Evolutionary conservation across 441 rosid genomes (phyloP), one percentile per base, ranked within the genome.

Genomic region (Erodium trifolium): DNA sequence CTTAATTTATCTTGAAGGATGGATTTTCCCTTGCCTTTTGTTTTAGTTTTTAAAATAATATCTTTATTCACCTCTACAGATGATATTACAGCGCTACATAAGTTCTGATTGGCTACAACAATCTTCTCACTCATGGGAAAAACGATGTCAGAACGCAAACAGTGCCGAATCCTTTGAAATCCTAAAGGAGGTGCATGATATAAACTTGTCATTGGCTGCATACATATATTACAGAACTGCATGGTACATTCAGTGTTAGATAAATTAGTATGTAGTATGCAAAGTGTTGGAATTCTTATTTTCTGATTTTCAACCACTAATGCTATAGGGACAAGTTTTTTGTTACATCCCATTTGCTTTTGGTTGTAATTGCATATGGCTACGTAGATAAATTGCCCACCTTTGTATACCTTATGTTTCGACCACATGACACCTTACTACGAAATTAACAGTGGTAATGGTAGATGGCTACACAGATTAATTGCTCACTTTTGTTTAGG

Each of bases 91-190:
- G 72, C 49, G 27, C 34, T 91, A 82, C 84, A 78, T 95, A 49
- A 83, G 83, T 75, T 84, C 85, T 31, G 82, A 83, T 59, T 95
- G 99, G 98, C 72, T 87, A 55, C 76, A 75, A 51, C 76, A 79
- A 66, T 85, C 86, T 70, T 85, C 87, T 71, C 70, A 76, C 66
- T 78, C 82, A 65, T 95, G 99, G 99, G 74, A 70, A 67, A 89
- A 84, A 31, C 84, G 65, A 71, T 92, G 96, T 81, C 85, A 84
- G 63, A 79, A 71, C 71, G 94, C 91, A 71, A 72, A 73, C 62
- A 88, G 87, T 55, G 99, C 99, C 0, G 99, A 93, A 86, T 82
- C 86, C 9, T 65, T 93, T 73, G 98, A 96, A 78, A 68, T 87
- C 79, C 83, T 96, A 71, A 91, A 84, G 72, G 98, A 96, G 95